Evolutionary conservation across 1,139 yeast species (phyloP).

Genomic region (Chernovozyma sophiae-reginae): DNA sequence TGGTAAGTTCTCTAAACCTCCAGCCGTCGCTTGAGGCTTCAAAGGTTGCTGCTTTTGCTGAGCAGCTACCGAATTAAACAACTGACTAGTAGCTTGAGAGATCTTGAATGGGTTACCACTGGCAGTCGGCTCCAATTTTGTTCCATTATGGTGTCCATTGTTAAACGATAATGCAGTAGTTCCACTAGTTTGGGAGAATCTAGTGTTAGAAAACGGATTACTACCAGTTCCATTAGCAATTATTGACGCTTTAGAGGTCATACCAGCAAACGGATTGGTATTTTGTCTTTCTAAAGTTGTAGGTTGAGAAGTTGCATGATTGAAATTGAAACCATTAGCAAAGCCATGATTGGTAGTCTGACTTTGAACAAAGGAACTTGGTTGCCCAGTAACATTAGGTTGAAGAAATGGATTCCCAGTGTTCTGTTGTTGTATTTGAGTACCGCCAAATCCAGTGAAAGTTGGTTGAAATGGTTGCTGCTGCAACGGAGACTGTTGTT

Average conservation of each 20-base stretch:
- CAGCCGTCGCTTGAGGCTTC: slow-evolving; percentile 57
- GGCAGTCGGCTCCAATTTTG: slow-evolving; percentile 22
- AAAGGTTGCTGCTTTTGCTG: slow-evolving; percentile 21
- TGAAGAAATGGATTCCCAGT: slow-evolving; percentile 28
- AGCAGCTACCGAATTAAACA: slow-evolving; percentile 25
- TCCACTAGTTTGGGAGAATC: slow-evolving; percentile 31
- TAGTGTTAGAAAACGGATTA: slow-evolving; percentile 49
- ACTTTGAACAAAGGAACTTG: not conserved
- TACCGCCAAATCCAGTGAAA: slow-evolving; percentile 58
- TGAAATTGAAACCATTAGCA: not conserved
- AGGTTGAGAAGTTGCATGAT: not conserved
- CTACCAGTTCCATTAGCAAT: slow-evolving; percentile 11
- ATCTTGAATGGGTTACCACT: slow-evolving; percentile 47
- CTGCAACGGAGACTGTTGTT: slow-evolving; percentile 9
- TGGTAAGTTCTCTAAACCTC: slow-evolving; percentile 60
- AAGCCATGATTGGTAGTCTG: not conserved
- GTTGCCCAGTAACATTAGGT: slow-evolving; percentile 1
- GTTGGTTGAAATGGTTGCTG: slow-evolving; percentile 19
- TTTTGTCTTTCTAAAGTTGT: slow-evolving; percentile 16
- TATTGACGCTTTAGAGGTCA: slow-evolving; percentile 23
- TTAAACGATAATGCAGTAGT: slow-evolving; percentile 36
- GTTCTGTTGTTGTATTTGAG: slow-evolving; percentile 27
- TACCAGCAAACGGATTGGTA: slow-evolving; percentile 42
- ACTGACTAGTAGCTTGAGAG: slow-evolving; percentile 31
- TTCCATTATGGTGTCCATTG: slow-evolving; percentile 14